Evolutionary conservation across 106 monocot species (phyloP), one percentile per base, ranked within the genome.

Genomic region (Acorus gramineus): DNA sequence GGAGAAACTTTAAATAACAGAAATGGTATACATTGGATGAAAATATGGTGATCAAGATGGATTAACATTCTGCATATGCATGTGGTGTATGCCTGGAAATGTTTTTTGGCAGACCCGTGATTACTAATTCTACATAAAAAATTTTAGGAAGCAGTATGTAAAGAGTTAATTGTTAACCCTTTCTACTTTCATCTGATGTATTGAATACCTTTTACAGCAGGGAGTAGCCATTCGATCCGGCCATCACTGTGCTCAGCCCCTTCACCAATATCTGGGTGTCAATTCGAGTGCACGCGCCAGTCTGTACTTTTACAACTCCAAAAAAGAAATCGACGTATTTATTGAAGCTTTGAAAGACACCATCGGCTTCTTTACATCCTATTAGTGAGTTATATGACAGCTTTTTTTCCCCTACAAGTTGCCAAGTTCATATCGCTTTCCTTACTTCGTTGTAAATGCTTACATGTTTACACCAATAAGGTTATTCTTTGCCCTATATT

Each of bases 161-260:
- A 58, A 58, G 13, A 57, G 1, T 0, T 57, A 57, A 11, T 57
- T 11, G 11, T 0, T 5, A 10, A 53, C 3, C 49, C 14, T 54
- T 56, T n/a, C n/a, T 63, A 12, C 63, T 62, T 46, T 7, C 44
- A 47, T 51, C n/a, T 52, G 9, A 50, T 8, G 7, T 55, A 65
- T 76, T 62, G 49, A 55, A 42, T 51, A 11, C 11, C n/a, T 53
- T 67, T 65, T 67, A 47, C 61, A 96, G 96, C 76, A 85, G 73
- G 81, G 84, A 9, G 80, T 96, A 44, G 91, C 96, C 57, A 85
- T 96, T 78, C 77, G 91, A 66, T 96, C 85, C 0, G 96, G 96
- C 6, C 96, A 96, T 61, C 96, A 96, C 73, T 96, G 87, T 71
- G 84, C 96, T 62, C 96, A 98, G 51, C 86, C 83, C 3, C 74